Conservation (phyloP, 352 stramenopile species). For the Pseudoperonospora humuli region DNA sequence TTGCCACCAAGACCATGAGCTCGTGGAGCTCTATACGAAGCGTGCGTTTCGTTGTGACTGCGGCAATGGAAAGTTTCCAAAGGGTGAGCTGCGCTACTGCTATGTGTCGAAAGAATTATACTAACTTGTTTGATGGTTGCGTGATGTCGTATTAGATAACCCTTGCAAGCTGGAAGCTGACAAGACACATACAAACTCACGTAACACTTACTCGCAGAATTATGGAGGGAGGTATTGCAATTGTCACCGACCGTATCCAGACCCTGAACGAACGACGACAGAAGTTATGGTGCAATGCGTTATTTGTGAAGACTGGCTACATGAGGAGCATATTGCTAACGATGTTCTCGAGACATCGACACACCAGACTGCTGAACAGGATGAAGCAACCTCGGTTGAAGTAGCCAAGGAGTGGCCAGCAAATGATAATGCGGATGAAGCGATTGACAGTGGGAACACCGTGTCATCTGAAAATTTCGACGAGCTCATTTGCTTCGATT, state of each 20-base stretch:
- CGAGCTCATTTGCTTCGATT: constrained; percentile 57
- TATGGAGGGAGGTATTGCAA: constrained; percentile 59
- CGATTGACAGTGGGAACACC: constrained; percentile 1
- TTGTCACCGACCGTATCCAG: constrained; percentile 67
- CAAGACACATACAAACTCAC: constrained; percentile 42
- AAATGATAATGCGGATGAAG: background rate
- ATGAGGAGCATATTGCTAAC: constrained; percentile 57
- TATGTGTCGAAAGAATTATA: background rate
- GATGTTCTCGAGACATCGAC: background rate
- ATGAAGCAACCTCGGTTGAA: background rate
- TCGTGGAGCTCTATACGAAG: constrained; percentile 79
- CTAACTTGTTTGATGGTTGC: too few relatives aligned
- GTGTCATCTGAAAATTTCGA: constrained; percentile 38
- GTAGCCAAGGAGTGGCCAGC: constrained; percentile 5
- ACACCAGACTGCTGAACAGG: background rate
- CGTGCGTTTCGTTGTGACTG: constrained; percentile 67
- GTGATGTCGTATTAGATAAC: constrained; percentile 16
- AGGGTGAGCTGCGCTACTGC: constrained; percentile 9
- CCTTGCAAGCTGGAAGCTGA: constrained; percentile 47
- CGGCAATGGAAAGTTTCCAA: constrained; percentile 54
- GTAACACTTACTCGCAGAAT: constrained; percentile 71
- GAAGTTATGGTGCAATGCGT: constrained; percentile 75
- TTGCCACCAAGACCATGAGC: constrained; percentile 66
- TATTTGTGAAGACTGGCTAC: constrained; percentile 73
- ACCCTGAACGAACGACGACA: constrained; percentile 52